Evolutionary conservation across 345 rosid genomes (phyloP).

Genomic region (Lepidium didymum): DNA sequence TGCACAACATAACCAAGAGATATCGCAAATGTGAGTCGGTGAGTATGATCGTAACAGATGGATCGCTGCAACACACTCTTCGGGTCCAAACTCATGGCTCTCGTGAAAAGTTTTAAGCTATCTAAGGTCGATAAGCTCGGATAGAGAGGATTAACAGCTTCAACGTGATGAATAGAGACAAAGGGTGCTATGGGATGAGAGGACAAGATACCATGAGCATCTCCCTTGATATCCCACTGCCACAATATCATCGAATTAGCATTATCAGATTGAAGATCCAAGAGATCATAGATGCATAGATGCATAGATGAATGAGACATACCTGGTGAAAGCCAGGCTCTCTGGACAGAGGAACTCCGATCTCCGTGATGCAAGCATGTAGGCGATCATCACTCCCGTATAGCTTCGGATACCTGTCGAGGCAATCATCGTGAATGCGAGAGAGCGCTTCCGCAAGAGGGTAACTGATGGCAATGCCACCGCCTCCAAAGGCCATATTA

Average conservation of each 20-base stretch:
- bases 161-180: constrained; percentile 80
- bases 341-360: constrained; percentile 75
- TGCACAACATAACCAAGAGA: constrained; percentile 84
- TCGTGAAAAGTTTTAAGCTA: constrained; percentile 66
- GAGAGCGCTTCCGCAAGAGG: constrained; percentile 73
- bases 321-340: constrained; percentile 97
- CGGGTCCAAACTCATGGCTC: constrained; percentile 65
- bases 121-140: constrained; percentile 65
- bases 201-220: constrained; percentile 67
- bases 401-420: constrained; percentile 70
- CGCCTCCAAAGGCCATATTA: constrained; percentile 94
- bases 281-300: background rate
- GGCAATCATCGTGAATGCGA: constrained; percentile 56
- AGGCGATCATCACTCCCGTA: constrained; percentile 95
- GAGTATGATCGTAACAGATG: constrained; percentile 61
- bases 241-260: background rate
- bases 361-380: constrained; percentile 88
- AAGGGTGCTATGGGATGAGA: constrained; percentile 85
- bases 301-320: background rate
- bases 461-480: constrained; percentile 84
- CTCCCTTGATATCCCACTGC: constrained; percentile 94
- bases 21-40: constrained; percentile 44
- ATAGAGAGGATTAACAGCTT: constrained; percentile 75
- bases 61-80: constrained; percentile 77
- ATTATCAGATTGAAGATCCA: background rate